Conservation (phyloP, 2,329 filamentous ascomycete genomes). For the Raffaelea deltoideospora region DNA sequence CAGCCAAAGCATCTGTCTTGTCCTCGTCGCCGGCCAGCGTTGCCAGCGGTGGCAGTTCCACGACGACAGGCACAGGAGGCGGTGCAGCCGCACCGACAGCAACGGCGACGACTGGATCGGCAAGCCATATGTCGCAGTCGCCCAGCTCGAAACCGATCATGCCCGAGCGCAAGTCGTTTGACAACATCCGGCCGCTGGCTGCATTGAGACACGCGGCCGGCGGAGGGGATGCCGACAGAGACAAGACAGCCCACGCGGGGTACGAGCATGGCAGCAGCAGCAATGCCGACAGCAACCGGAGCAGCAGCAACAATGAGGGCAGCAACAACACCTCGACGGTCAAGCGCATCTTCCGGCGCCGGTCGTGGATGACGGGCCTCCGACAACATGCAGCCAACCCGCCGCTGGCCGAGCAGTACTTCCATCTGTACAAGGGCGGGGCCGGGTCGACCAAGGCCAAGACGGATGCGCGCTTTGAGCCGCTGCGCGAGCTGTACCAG, state of each 20-base stretch:
- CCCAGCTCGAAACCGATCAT: neutral
- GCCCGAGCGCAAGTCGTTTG: slow-evolving; percentile 6
- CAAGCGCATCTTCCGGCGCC: slow-evolving; percentile 41
- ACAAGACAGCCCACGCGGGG: slow-evolving; percentile 11
- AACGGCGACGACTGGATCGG: neutral
- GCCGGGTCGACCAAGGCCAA: slow-evolving; percentile 61
- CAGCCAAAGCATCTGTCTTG: too few species aligned
- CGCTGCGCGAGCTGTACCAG: slow-evolving; percentile 83
- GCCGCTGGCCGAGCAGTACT: slow-evolving; percentile 57
- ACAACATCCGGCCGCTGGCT: slow-evolving; percentile 2
- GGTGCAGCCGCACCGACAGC: neutral
- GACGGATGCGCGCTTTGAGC: slow-evolving; percentile 70
- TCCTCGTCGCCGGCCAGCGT: too few species aligned
- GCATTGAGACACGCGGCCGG: slow-evolving; percentile 12
- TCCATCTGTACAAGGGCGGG: slow-evolving; percentile 67
- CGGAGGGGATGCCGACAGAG: neutral
- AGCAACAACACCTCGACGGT: slow-evolving; percentile 19
- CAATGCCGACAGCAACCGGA: neutral
- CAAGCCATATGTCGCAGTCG: neutral
- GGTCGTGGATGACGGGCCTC: slow-evolving; percentile 42
- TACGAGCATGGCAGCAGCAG: slow-evolving; percentile 7
- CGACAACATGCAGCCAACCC: slow-evolving; percentile 31
- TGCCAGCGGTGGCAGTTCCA: slow-evolving; percentile 7
- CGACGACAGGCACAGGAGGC: slow-evolving; percentile 15
- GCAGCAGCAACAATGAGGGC: neutral